These are phyloP conservation scores for Fusarium secorum DNA, from an alignment of 2,329 filamentous ascomycete genomes.

Conservation along the genomic window DNA sequence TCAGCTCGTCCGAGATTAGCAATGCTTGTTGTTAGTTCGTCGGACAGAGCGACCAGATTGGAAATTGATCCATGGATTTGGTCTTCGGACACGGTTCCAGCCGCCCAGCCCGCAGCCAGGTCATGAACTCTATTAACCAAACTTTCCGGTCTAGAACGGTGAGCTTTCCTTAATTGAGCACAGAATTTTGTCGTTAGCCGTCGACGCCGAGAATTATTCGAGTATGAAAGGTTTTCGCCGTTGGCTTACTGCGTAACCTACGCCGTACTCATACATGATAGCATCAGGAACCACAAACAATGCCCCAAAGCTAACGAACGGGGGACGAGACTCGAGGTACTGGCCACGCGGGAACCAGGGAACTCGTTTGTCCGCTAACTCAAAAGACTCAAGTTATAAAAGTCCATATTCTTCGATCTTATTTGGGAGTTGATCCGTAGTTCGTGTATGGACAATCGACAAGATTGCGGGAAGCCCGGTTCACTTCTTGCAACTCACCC, in stretches of 20 bases:
- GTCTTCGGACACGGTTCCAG: constrained; percentile 22
- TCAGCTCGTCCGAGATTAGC: constrained; percentile 28
- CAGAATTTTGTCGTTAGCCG: neutral
- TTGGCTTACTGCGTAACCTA: neutral
- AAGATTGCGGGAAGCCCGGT: neutral
- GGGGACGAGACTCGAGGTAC: constrained; percentile 21
- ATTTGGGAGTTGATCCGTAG: constrained; percentile 17
- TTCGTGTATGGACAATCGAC: neutral
- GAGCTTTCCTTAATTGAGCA: constrained; percentile 11
- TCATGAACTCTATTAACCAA: constrained; percentile 28
- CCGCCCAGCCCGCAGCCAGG: constrained; percentile 20
- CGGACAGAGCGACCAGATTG: constrained; percentile 34
- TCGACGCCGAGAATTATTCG: constrained; percentile 7
- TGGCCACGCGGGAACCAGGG: constrained; percentile 38
- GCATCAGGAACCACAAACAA: constrained; percentile 21
- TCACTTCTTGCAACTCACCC: neutral
- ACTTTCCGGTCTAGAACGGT: constrained; percentile 24
- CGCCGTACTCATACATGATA: constrained; percentile 9
- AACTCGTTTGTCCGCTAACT: constrained; percentile 31
- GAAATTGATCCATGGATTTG: constrained; percentile 28
- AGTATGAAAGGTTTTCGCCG: neutral
- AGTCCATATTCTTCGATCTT: constrained; percentile 12
- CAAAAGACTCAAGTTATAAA: constrained; percentile 16
- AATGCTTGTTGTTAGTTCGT: constrained; percentile 23
- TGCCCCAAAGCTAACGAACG: constrained; percentile 3